phyloP scores from a whole-genome alignment of 2,329 filamentous ascomycete genomes.

The Metarhizium album region DNA sequence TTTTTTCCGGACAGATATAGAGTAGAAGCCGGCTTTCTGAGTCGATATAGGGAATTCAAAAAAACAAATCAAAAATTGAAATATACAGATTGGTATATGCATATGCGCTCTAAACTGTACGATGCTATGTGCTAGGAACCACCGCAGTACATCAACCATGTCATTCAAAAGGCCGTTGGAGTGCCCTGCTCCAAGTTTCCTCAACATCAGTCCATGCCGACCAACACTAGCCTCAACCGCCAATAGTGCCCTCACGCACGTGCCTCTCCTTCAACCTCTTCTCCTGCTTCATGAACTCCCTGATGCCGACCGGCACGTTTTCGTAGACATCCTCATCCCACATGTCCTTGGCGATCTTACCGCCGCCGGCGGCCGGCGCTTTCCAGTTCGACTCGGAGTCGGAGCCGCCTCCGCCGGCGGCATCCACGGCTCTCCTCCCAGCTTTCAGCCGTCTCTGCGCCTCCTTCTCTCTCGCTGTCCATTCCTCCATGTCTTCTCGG shows the following conservation, averaged over 20 bases:
- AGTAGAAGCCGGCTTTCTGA: slow-evolving; percentile 2
- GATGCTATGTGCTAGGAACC: not conserved
- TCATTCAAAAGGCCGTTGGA: not conserved
- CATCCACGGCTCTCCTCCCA: slow-evolving; percentile 53
- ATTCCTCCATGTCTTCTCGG: slow-evolving; percentile 86
- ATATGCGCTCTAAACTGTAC: not conserved
- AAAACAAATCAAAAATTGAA: not conserved
- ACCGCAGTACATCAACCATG: not conserved
- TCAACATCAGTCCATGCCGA: not conserved
- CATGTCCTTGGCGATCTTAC: slow-evolving; percentile 38
- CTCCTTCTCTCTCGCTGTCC: slow-evolving; percentile 55
- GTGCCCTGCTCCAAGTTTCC: not conserved
- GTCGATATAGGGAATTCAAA: not conserved
- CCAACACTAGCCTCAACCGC: slow-evolving; percentile 20
- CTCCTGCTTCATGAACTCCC: slow-evolving; percentile 96
- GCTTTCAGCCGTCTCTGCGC: slow-evolving; percentile 44
- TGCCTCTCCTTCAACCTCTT: slow-evolving; percentile 78
- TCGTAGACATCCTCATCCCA: slow-evolving; percentile 62
- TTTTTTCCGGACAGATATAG: not conserved
- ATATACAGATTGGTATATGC: not conserved
- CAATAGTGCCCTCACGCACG: slow-evolving; percentile 39
- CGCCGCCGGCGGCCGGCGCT: slow-evolving; percentile 21
- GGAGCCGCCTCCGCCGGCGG: slow-evolving; percentile 70
- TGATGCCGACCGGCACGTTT: slow-evolving; percentile 79
- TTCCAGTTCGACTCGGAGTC: slow-evolving; percentile 60